Evolutionary conservation across 2,329 filamentous ascomycete species (phyloP).

Genomic region (Aspergillus sp.): DNA sequence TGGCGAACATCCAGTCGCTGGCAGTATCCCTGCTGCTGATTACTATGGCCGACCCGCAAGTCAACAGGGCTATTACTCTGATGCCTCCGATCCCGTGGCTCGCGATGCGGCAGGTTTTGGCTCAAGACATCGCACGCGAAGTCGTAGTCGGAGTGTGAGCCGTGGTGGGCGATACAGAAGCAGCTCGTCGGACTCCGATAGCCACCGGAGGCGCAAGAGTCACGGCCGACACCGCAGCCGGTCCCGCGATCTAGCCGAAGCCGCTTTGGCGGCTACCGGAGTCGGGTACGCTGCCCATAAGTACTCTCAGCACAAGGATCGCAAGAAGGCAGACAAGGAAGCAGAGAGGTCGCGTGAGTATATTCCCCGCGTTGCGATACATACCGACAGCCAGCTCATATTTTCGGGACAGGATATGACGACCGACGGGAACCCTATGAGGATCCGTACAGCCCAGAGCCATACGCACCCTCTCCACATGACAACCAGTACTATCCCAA

Average conservation of each 20-base stretch:
- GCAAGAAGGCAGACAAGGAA: conserved; percentile 55
- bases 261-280: conserved; percentile 57
- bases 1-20: conserved; percentile 61
- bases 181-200: conserved; percentile 39
- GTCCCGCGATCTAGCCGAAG: conserved; percentile 50
- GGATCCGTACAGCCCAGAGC: conserved; percentile 40
- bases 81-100: conserved; percentile 44
- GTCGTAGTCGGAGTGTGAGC: conserved; percentile 50
- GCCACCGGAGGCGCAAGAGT: conserved; percentile 31
- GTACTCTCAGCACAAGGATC: conserved; percentile 55
- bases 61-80: conserved; percentile 39
- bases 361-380: conserved; percentile 1
- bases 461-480: conserved; percentile 37
- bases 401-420: conserved; percentile 26
- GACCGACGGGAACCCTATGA: conserved; percentile 40
- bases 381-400: conserved; percentile 13
- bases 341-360: conserved; percentile 47
- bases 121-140: conserved; percentile 37
- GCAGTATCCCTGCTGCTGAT: conserved; percentile 49
- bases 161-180: conserved; percentile 35
- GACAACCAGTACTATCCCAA: conserved; percentile 41
- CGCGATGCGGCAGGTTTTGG: conserved; percentile 27
- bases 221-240: conserved; percentile 38
- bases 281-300: conserved; percentile 59
- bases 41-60: conserved; percentile 45